Conservation (phyloP, 139 green algal species). For the Chlamydomonas schloesseri region DNA sequence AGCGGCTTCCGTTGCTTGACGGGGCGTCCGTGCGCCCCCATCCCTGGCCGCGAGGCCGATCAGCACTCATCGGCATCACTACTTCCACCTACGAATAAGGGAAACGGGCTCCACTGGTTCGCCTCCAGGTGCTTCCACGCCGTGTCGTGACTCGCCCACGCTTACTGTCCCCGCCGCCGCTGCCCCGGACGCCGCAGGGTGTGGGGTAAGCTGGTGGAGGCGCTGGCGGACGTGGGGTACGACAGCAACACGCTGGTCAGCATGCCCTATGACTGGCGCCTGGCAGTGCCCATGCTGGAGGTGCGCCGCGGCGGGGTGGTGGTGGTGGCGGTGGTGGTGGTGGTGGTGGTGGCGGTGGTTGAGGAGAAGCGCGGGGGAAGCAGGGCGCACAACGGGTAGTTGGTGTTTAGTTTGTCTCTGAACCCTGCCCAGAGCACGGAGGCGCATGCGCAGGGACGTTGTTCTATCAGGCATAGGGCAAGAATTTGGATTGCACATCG, state of each 20-base stretch:
- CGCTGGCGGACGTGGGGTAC: conserved; percentile 81
- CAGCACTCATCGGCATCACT: neutral
- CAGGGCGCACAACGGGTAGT: no score
- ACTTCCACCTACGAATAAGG: no score
- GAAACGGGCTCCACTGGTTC: no score
- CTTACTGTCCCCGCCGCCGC: neutral
- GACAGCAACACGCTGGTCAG: conserved; percentile 76
- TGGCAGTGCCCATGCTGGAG: conserved; percentile 78
- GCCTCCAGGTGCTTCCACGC: no score
- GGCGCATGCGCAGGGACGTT: no score
- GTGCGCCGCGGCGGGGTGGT: conserved; percentile 12
- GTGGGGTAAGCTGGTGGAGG: conserved; percentile 81
- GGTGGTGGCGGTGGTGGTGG: neutral
- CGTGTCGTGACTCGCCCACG: no score
- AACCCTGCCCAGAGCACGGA: no score
- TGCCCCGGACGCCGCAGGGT: conserved; percentile 66
- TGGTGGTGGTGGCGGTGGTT: neutral
- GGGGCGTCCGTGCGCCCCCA: neutral
- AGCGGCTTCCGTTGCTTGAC: neutral
- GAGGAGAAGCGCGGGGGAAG: neutral
- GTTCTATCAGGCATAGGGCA: no score
- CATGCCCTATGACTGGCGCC: conserved; percentile 85
- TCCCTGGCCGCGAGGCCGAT: neutral
- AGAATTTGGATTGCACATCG: no score
- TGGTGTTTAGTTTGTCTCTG: no score